Evolutionary conservation across 805 yeast species (phyloP), one percentile per base, ranked within the genome.

Genomic region (Suhomyces tanzawaensis): DNA sequence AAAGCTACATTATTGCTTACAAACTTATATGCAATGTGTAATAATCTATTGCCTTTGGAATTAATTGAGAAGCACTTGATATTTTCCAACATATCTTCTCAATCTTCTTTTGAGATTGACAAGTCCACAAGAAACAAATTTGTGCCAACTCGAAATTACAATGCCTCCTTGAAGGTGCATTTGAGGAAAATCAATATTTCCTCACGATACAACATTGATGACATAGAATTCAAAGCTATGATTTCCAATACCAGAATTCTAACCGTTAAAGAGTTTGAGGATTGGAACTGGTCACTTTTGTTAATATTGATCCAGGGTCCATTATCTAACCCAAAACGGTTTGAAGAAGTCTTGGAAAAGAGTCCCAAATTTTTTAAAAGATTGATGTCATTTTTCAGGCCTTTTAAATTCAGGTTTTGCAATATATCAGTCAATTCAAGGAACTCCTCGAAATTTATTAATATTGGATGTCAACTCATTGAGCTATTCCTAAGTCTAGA

Each of bases 211-310:
- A 51, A 61, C 27, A 45, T 59, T 23, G 93, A 85, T 49, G 96
- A 87, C 35, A 45, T 66, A 0, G 82, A 81, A 38, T 76, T 90
- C 52, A 81, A 82, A 47, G 71, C 74, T 37, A 66, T 85, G 62
- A 69, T 93, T 5, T 63, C 66, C 19, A 82, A 81, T 33, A 79
- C 95, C 0, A 80, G 73, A 46, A 89, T 93, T 1, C 59, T 88
- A 27, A 73, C 82, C 4, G 81, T 95, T 0, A 93, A 91, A 53
- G 86, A 82, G 37, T 89, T 73, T 53, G 67, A 79, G 1, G 79
- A 78, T 35, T 93, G 99, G 99, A 81, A 89, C 52, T 90, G 97
- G 95, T 76, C 73, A 18, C 65, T 81, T 1, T 66, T 93, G 0
- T 65, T 76, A 13, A 84, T 80, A 41, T 62, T 93, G n/a, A 74